Evolutionary conservation across 2,329 filamentous ascomycete species (phyloP), one percentile per base, ranked within the genome.

Genomic region (Triangularia verruculosa): DNA sequence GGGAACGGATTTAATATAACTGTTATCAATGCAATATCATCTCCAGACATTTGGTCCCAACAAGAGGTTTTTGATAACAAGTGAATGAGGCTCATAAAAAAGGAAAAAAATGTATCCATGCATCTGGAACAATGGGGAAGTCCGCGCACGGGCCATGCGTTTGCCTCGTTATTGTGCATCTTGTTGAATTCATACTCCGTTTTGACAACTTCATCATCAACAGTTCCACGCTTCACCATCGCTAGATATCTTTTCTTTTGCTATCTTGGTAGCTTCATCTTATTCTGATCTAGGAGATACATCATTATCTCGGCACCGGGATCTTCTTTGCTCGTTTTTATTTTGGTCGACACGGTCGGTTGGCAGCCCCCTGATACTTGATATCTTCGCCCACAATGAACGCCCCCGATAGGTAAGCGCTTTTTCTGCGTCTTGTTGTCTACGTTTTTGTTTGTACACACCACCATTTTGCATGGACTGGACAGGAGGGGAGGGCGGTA

Each of bases 321-420:
- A n/a, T n/a, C n/a, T n/a, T n/a, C n/a, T n/a, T n/a, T n/a, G n/a
- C n/a, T n/a, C n/a, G n/a, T n/a, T n/a, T 51, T 59, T 59, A 7
- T 17, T 17, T 43, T n/a, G 34, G n/a, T 20, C n/a, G 11, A 11
- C 39, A 17, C 27, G 20, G 17, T 12, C 11, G 39, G 39, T 47
- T 39, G n/a, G 27, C 34, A 39, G n/a, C n/a, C n/a, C n/a, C n/a
- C n/a, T n/a, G n/a, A n/a, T n/a, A n/a, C n/a, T 47, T 47, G 3
- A 47, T 47, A 32, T 12, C 7, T 27, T 11, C 27, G 9, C 24
- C 52, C 24, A 67, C 4, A 2, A 71, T 71, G 70, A 71, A 71
- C 65, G 70, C 70, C 20, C 70, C 70, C 1, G 70, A 71, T 43
- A 64, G 70, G 70, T 71, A 32, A 47, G 39, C 39, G 2, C n/a